A percentile compares a stretch with the other conserved stretches of the same genome.
phyloP scores from a whole-genome alignment of 495 filamentous ascomycete genomes.

The Aspergillus incahuasiensis region DNA sequence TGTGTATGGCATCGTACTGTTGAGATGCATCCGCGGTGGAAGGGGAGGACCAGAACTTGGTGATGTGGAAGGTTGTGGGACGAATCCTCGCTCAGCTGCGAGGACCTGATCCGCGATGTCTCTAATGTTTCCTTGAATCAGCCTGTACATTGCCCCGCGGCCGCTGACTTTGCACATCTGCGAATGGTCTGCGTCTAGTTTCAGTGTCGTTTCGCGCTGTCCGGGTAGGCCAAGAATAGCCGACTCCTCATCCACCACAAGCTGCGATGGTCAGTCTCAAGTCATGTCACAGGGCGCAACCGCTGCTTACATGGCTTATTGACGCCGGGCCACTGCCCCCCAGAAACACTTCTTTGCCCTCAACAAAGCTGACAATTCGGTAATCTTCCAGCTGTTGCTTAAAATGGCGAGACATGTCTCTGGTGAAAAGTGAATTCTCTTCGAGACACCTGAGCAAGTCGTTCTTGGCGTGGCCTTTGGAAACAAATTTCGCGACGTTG shows the following conservation, averaged over 20 bases:
- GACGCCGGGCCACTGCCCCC: slow-evolving; percentile 30
- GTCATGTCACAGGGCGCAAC: neutral
- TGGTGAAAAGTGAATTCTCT: slow-evolving; percentile 37
- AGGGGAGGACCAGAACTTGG: slow-evolving; percentile 22
- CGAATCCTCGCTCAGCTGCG: slow-evolving; percentile 30
- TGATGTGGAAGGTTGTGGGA: slow-evolving; percentile 24
- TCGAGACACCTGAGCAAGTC: slow-evolving; percentile 35
- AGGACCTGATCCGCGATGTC: slow-evolving; percentile 34
- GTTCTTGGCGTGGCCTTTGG: slow-evolving; percentile 32
- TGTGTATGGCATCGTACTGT: slow-evolving; percentile 30
- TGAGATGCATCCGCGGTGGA: slow-evolving; percentile 30
- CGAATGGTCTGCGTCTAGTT: slow-evolving; percentile 38
- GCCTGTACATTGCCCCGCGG: slow-evolving; percentile 34
- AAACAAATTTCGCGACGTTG: slow-evolving; percentile 30
- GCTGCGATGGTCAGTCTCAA: slow-evolving; percentile 20
- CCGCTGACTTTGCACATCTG: slow-evolving; percentile 36
- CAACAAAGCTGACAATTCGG: slow-evolving; percentile 39
- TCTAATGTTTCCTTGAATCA: slow-evolving; percentile 39
- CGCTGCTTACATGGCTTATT: slow-evolving; percentile 28
- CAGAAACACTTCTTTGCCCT: slow-evolving; percentile 36
- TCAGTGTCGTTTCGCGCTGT: slow-evolving; percentile 36
- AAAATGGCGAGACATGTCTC: slow-evolving; percentile 37
- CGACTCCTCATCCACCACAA: slow-evolving; percentile 39
- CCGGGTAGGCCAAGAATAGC: slow-evolving; percentile 35
- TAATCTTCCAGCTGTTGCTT: slow-evolving; percentile 36